Evolutionary conservation across 2,329 filamentous ascomycete genomes (phyloP), one percentile per base, ranked within the genome.

Genomic region (Colletotrichum sp.): DNA sequence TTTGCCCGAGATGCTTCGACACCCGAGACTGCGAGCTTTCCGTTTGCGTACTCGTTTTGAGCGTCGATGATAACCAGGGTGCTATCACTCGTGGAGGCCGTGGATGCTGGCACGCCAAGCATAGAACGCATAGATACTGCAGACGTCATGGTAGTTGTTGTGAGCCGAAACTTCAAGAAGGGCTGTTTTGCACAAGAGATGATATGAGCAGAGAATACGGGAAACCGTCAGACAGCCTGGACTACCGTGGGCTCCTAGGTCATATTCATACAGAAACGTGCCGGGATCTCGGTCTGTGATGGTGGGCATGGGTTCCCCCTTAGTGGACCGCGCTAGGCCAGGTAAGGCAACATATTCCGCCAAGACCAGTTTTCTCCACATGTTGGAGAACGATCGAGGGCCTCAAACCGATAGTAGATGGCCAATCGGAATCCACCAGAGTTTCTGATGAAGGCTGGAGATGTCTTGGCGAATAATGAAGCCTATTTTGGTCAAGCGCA

Each of bases 11-110:
- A 91, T 4, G 85, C 78, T 0, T 85, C 80, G 1, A 92, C 87
- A 73, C 92, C 88, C 49, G 87, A 85, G 55, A 92, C 89, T 26
- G 88, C 87, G 0, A 94, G 87, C 6, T 88, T 84, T 57, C 93
- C 93, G 3, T 85, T 83, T 10, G 89, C 89, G 76, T 93, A 94
- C 84, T 94, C 93, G 81, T 94, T 93, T 80, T 94, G 93, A 2
- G 92, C 93, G 80, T 94, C 92, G 80, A 94, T 92, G 82, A 94
- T 93, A 79, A 94, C 83, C 52, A 94, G 87, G 3, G 89, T 88
- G 77, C 89, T 91, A 83, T 94, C 91, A 21, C 26, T 28, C 24
- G 59, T 62, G 26, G 52, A 57, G 59, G 83, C 81, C 1, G 89
- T 84, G 0, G 90, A 89, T 8, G 92, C 91, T 1, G 88, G 91